Evolutionary conservation across 2,329 filamentous ascomycete genomes (phyloP), one percentile per base, ranked within the genome.

Genomic region (Fusarium foetens): DNA sequence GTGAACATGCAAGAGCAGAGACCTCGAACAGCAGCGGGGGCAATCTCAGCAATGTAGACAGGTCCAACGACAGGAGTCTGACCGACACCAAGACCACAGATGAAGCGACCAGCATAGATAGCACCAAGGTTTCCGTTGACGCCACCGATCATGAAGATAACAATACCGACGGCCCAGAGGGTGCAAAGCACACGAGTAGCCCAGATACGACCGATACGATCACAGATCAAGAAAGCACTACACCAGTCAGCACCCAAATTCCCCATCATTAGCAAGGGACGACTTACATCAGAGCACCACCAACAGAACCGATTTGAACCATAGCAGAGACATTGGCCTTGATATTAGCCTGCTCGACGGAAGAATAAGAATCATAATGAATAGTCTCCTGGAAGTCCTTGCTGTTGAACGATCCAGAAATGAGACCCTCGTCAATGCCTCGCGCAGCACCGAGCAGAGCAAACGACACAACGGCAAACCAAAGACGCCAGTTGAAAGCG

Each of bases 361-460:
- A 75, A 49, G 81, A 83, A 75, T 90, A 90, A 4, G 84, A 83
- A 10, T 84, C 81, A 68, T 90, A 89, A 72, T 89, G 76, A 78
- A 93, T 91, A 38, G 84, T 85, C 2, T 79, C 72, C 73, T 91
- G 86, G 79, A 93, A 93, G 57, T 90, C 84, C 70, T 86, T 84
- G n/a, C 89, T 90, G 77, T 89, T 88, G 80, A 93, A 90, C 19
- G 91, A 91, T 3, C 92, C 92, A 13, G 88, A 89, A 71, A 94
- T 94, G 66, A 95, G 86, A 67, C 93, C 93, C 81, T 95, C 93
- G 71, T 95, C 93, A n/a, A 94, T 84, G 75, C 93, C 93, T 65
- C 93, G 88, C 43, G 92, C 92, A 6, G 93, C 92, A 60, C 93
- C 93, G 81, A 95, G 89, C 39, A 95, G 86, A 52, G 90, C 91